phyloP scores from a whole-genome alignment of 2,329 filamentous ascomycete species.

The Trichoderma hamatum region DNA sequence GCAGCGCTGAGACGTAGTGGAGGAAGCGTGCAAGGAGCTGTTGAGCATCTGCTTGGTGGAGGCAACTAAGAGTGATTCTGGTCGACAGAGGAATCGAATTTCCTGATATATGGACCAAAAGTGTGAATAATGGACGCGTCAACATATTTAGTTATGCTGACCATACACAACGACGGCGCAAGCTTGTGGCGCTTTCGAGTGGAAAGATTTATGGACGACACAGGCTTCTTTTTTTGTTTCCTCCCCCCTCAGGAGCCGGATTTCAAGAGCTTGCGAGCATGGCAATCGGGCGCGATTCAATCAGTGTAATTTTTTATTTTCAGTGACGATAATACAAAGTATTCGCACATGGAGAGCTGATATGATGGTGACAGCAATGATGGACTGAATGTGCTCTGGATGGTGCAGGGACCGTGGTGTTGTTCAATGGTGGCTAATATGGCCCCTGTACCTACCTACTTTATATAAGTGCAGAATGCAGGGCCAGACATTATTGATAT shows the following conservation, averaged over 20 bases:
- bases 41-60: constrained; percentile 69
- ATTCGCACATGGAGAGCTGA: not conserved
- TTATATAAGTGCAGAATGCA: not conserved
- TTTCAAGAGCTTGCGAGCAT: constrained; percentile 20
- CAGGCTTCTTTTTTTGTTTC: not conserved
- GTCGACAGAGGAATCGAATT: not conserved
- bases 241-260: not conserved
- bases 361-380: not conserved
- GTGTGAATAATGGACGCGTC: constrained; percentile 6
- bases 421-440: not conserved
- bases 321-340: constrained; percentile 15
- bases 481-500: not conserved
- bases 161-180: not conserved
- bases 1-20: constrained; percentile 84
- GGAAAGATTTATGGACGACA: not conserved
- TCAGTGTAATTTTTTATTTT: constrained; percentile 15
- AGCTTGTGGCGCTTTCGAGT: constrained; percentile 4
- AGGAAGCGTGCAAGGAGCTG: constrained; percentile 90
- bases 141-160: not conserved
- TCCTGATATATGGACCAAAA: not conserved
- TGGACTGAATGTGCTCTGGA: not conserved
- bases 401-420: not conserved
- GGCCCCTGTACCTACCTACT: no score
- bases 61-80: constrained; percentile 29
- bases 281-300: constrained; percentile 24